Evolutionary conservation across 352 stramenopile genomes (phyloP).

Genomic region (Phytophthora citricola): DNA sequence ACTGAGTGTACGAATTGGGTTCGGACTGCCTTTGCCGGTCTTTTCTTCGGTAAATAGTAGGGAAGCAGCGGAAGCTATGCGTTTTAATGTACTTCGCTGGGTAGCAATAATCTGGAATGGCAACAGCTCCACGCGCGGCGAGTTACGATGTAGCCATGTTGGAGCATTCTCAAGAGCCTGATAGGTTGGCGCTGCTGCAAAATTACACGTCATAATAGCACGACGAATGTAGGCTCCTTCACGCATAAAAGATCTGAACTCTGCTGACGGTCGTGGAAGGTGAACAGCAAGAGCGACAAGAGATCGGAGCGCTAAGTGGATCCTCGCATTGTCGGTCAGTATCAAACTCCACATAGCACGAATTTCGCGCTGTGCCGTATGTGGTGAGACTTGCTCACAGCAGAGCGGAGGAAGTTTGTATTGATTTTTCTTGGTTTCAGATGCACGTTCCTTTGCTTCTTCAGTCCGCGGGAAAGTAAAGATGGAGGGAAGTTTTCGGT

Average conservation of each 20-base stretch:
- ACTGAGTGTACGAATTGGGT: not conserved
- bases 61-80: slow-evolving; percentile 9
- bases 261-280: slow-evolving; percentile 40
- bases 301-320: slow-evolving; percentile 49
- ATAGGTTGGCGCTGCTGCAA: not conserved
- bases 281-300: slow-evolving; percentile 40
- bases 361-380: slow-evolving; percentile 6
- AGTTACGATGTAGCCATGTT: slow-evolving; percentile 3
- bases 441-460: not conserved
- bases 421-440: not conserved
- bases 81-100: slow-evolving; percentile 13
- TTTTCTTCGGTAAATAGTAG: slow-evolving; percentile 17
- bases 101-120: slow-evolving; percentile 24
- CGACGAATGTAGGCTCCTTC: slow-evolving; percentile 6
- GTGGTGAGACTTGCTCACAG: not conserved
- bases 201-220: slow-evolving; percentile 2
- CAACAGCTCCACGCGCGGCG: not conserved
- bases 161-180: slow-evolving; percentile 3
- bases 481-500: slow-evolving; percentile 41
- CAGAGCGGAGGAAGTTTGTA: slow-evolving; percentile 16
- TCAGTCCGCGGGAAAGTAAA: slow-evolving; percentile 41
- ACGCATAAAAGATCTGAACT: slow-evolving; percentile 38
- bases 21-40: not conserved
- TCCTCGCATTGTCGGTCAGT: slow-evolving; percentile 12
- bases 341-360: slow-evolving; percentile 26